Evolutionary conservation across 345 rosid species (phyloP).

Genomic region (Conringia planisiliqua): DNA sequence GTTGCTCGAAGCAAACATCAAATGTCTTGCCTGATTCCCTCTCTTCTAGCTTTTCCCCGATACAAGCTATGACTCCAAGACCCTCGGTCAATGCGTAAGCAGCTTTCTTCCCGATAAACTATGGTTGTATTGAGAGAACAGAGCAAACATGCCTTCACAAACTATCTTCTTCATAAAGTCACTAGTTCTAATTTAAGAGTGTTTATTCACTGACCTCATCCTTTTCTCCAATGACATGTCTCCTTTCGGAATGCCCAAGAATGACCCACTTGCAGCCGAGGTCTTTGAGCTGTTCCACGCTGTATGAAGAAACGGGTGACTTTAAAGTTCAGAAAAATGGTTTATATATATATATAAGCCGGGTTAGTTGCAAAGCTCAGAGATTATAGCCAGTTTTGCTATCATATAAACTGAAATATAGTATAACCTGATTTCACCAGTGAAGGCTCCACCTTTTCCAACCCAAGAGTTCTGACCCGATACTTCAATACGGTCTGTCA

Average conservation of each 20-base stretch:
- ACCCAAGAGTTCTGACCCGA: conserved; percentile 97
- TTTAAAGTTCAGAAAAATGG: neutral
- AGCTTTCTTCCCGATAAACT: conserved; percentile 98
- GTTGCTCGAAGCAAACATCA: conserved; percentile 85
- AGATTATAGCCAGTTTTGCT: neutral
- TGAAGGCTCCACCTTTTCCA: conserved; percentile 97
- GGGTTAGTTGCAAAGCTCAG: too few species aligned
- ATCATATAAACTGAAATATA: neutral
- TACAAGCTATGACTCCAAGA: conserved; percentile 92
- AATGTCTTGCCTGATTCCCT: conserved; percentile 96
- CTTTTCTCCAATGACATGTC: conserved; percentile 89
- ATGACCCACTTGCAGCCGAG: conserved; percentile 95
- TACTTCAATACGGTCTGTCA: conserved; percentile 70
- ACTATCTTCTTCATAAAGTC: neutral
- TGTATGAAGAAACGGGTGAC: conserved; percentile 25
- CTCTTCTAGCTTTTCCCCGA: conserved; percentile 82
- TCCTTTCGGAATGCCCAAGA: conserved; percentile 97
- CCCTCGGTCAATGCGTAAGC: conserved; percentile 86
- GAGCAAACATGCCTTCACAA: conserved; percentile 9
- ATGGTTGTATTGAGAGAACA: conserved; percentile 15
- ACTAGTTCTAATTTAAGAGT: neutral
- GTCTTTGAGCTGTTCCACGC: conserved; percentile 93
- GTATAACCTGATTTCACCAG: conserved; percentile 93
- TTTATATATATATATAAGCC: too few species aligned
- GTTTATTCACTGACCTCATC: conserved; percentile 56